Evolutionary conservation across 495 filamentous ascomycete species (phyloP), one percentile per base, ranked within the genome.

Genomic region (Trichoderma gamsii): DNA sequence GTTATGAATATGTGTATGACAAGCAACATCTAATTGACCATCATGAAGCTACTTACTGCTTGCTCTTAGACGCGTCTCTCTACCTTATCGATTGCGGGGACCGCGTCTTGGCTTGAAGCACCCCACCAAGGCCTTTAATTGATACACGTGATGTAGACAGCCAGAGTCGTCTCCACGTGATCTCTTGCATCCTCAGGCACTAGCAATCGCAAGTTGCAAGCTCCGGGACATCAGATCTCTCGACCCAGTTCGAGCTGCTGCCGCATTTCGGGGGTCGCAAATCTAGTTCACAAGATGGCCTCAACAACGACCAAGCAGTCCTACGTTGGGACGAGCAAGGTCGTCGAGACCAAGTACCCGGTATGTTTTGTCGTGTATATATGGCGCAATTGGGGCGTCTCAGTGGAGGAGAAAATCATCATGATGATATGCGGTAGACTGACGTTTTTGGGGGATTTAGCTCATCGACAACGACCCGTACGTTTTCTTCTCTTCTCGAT

Each of bases 401-500:
- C 65, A 52, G 29, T 52, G 65, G 43, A 9, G n/a, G 21, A 25
- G 11, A 23, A 21, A 51, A 12, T 9, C n/a, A 29, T 4, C 29
- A 29, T 43, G 21, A 9, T 38, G 35, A 38, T 38, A 38, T 38
- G 35, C 7, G 35, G 35, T n/a, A n/a, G 29, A 38, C n/a, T 49
- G 27, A 3, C 46, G 12, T 7, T 13, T 15, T 63, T 61, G 56
- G 29, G 12, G 65, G 46, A 71, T 71, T 69, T 73, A 98, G 94
- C 89, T 97, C 80, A 98, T 98, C 77, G 94, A 98, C 82, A 93
- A 88, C 81, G 94, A 98, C 80, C 94, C 94, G 94, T 98, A 92
- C 77, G 89, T 79, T 71, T 35, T 59, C 59, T 35, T 8, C 23
- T 35, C 63, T 16, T 43, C 21, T 23, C 16, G 29, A 4, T 29